Evolutionary conservation across 805 yeast species (phyloP).

Genomic region (Suhomyces faveliae): DNA sequence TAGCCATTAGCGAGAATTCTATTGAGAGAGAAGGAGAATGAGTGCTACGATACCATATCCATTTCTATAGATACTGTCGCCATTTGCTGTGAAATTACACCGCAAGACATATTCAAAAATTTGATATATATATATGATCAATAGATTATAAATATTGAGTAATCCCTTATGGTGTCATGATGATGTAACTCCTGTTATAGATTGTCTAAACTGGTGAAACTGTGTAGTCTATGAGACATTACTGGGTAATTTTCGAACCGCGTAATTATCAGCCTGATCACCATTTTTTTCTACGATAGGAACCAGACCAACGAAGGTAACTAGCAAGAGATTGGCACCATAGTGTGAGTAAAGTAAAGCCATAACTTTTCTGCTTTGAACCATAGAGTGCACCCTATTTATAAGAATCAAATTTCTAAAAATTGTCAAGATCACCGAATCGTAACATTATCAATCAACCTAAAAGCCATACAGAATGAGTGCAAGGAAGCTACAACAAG

Average conservation of each 20-base stretch:
- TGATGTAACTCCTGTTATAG: too few species aligned
- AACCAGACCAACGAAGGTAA: conserved; percentile 5
- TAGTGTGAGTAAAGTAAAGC: conserved; percentile 83
- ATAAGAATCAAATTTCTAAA: neutral
- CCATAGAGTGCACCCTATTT: neutral
- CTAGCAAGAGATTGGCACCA: conserved; percentile 46
- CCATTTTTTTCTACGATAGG: conserved; percentile 4
- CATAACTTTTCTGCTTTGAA: neutral
- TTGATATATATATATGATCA: too few species aligned
- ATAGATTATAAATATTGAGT: too few species aligned
- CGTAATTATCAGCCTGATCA: conserved; percentile 1
- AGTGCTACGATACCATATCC: too few species aligned
- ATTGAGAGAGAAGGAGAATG: neutral
- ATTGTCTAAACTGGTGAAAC: too few species aligned
- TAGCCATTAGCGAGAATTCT: neutral
- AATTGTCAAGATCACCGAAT: too few species aligned
- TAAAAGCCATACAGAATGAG: too few species aligned
- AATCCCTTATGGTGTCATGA: too few species aligned
- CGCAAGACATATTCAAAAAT: too few species aligned
- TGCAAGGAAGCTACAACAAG: conserved; percentile 52
- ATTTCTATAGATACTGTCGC: too few species aligned
- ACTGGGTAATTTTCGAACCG: neutral
- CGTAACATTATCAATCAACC: too few species aligned
- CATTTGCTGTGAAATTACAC: too few species aligned
- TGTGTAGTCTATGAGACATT: neutral